phyloP scores from a whole-genome alignment of 495 filamentous ascomycete genomes.

The Xylaria curta region DNA sequence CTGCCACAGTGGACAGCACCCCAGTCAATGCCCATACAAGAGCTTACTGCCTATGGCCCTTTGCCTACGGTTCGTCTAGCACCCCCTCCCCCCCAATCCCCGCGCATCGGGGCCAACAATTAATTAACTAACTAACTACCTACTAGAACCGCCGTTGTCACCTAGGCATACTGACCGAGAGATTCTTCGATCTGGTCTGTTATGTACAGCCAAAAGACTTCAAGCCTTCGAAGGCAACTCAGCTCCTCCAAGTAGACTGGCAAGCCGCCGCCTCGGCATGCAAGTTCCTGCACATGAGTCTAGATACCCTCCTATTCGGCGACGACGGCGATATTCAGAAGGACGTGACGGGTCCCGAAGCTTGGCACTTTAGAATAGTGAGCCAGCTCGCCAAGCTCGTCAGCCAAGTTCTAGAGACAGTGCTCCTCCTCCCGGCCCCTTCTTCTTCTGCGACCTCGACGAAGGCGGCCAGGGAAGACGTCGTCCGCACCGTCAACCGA shows the following conservation, averaged over 20 bases:
- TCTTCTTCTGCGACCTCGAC: neutral
- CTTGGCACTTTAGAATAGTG: constrained; percentile 29
- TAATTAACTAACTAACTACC: neutral
- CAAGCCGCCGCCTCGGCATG: constrained; percentile 41
- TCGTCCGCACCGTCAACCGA: constrained; percentile 7
- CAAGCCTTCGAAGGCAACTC: constrained; percentile 44
- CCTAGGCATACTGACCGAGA: constrained; percentile 48
- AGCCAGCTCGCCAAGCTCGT: constrained; percentile 34
- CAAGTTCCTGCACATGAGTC: constrained; percentile 39
- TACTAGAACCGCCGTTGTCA: constrained; percentile 49
- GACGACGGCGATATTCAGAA: neutral
- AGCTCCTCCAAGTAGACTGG: constrained; percentile 44
- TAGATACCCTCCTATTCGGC: constrained; percentile 40
- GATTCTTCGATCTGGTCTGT: constrained; percentile 49
- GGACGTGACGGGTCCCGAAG: constrained; percentile 33
- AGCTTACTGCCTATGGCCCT: constrained; percentile 50
- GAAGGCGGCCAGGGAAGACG: constrained; percentile 16
- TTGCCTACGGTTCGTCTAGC: constrained; percentile 50
- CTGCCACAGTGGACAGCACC: constrained; percentile 51
- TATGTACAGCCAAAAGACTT: constrained; percentile 52
- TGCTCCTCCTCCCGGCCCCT: neutral
- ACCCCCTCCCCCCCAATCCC: too few species aligned
- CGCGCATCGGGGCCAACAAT: constrained; percentile 13
- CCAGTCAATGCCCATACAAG: constrained; percentile 42
- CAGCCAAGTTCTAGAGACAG: constrained; percentile 22